phyloP scores from a whole-genome alignment of 345 rosid genomes.

The Populus tremula region DNA sequence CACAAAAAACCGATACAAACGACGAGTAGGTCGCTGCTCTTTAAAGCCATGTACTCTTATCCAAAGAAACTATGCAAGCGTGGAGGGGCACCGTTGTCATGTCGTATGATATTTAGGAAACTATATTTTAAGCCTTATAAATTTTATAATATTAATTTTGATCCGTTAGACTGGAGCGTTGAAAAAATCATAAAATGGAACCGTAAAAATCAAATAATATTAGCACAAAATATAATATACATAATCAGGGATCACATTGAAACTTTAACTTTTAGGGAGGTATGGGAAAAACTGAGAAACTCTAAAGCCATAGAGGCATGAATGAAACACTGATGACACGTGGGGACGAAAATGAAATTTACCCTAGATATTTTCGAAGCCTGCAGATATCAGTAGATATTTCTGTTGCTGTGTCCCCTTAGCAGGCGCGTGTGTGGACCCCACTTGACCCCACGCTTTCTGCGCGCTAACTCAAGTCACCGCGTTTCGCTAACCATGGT shows the following conservation, averaged over 20 bases:
- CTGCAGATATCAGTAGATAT: not conserved
- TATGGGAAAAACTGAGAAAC: not conserved
- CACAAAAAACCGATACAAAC: not conserved
- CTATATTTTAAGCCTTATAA: not conserved
- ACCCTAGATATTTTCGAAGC: conserved; percentile 1
- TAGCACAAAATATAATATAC: not conserved
- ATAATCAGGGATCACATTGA: not conserved
- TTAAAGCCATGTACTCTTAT: not conserved
- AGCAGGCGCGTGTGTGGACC: not conserved
- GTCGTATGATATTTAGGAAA: not conserved
- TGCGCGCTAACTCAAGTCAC: not conserved
- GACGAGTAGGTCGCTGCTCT: not conserved
- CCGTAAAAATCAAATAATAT: not conserved
- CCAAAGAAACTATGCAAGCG: not conserved
- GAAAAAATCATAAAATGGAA: not conserved
- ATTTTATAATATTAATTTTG: not conserved
- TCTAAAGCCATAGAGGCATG: not conserved
- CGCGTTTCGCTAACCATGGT: not conserved
- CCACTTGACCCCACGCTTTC: not conserved
- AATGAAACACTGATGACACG: not conserved
- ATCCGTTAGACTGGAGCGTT: not conserved
- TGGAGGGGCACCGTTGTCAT: not conserved
- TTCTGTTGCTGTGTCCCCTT: not conserved
- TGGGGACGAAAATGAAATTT: not conserved
- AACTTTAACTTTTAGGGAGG: too few species aligned